Conservation (phyloP, 768 basidiomycete species). For the Gloeopeniophorella convolvens region DNA sequence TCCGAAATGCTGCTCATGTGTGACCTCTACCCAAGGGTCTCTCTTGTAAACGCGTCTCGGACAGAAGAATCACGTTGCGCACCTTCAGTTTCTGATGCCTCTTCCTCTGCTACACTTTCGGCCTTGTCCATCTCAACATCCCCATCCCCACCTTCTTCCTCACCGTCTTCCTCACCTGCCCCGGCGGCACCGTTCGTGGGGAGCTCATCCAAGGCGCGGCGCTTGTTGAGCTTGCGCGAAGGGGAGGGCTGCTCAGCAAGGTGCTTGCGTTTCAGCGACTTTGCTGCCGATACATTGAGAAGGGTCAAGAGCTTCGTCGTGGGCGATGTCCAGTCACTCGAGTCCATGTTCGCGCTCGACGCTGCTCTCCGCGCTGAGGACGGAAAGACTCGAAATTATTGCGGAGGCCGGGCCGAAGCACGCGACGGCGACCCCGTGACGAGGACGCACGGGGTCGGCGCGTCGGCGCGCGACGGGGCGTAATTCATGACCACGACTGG, state of each 20-base stretch:
- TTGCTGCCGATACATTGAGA: conserved; percentile 83
- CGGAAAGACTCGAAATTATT: too few relatives aligned
- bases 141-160: conserved; percentile 20
- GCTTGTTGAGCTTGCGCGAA: conserved; percentile 64
- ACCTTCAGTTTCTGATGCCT: conserved; percentile 19
- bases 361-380: too few relatives aligned
- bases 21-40: conserved; percentile 29
- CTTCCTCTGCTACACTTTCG: neutral
- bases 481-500: conserved; percentile 4
- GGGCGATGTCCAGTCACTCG: conserved; percentile 40
- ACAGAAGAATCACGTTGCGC: neutral
- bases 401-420: too few relatives aligned
- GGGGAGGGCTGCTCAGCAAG: conserved; percentile 34
- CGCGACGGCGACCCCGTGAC: conserved; percentile 1
- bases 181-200: neutral
- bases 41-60: neutral
- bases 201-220: conserved; percentile 37
- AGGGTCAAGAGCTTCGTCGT: conserved; percentile 82
- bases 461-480: too few relatives aligned
- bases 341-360: neutral
- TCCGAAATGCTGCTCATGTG: conserved; percentile 76
- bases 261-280: conserved; percentile 51
- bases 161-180: conserved; percentile 1
- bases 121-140: conserved; percentile 16
- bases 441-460: too few relatives aligned